Base-by-base conservation (phyloP, 1,284 basidiomycete species). In the Sphaerobolus stellatus region DNA sequence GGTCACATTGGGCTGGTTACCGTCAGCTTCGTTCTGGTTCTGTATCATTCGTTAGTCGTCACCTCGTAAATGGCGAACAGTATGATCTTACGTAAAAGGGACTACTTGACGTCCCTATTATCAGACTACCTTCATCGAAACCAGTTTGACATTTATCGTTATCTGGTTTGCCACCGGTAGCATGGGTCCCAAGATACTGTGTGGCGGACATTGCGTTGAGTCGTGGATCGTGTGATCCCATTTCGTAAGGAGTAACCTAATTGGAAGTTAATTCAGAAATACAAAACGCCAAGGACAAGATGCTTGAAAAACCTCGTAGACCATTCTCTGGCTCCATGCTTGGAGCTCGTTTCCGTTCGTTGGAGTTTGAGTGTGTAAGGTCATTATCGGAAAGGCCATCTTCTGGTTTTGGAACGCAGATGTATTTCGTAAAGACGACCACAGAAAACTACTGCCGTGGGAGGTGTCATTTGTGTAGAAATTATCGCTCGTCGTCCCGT, bases 291-390 rank as follows among this genome's bases (percentile, higher is more conserved):
- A n/a, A n/a, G n/a, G n/a, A n/a, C n/a, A n/a, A n/a, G n/a, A n/a
- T n/a, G n/a, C n/a, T n/a, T n/a, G n/a, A n/a, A n/a, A n/a, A 53
- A 81, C 84, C 74, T 86, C 84, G 58, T 86, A 86, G n/a, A 86
- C 84, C 3, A 73, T 68, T 3, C n/a, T n/a, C n/a, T n/a, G 22
- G 22, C 14, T 43, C 70, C 11, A 77, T 69, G 14, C 71, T 31
- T 1, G 80, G 71, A 20, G 41, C 11, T 43, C 41, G 16, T 69
- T 48, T 58, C 79, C 79, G 16, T 73, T 76, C 2, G 71, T 74
- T 5, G 71, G 66, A 9, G 80, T 77, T 3, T 81, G 68, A 5
- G 84, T 83, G 64, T 84, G 74, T 4, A 80, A 71, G 7, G 78
- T 71, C 47, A 83, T 65, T 44, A 86, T 77, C 0, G 85, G 84